A percentile compares a stretch with the other conserved stretches of the same genome.
Evolutionary conservation across 768 basidiomycete species (phyloP).

Genomic region (Agaricus sinodeliciosus): DNA sequence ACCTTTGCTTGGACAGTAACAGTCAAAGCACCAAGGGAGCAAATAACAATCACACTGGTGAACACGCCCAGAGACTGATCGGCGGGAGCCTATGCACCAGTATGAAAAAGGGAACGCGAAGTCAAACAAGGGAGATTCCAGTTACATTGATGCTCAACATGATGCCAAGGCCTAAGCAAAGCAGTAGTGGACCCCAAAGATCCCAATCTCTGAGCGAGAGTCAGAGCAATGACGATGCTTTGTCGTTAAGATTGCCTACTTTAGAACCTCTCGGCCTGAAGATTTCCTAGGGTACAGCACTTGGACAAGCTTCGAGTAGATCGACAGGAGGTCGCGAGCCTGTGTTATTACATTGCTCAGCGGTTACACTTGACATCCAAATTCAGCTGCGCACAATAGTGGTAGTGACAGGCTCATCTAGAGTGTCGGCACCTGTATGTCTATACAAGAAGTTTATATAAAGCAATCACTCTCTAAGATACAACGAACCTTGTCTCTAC

Average conservation of each 20-base stretch:
- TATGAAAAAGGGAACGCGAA: background rate
- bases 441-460: conserved; percentile 25
- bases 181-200: conserved; percentile 90
- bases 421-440: conserved; percentile 78
- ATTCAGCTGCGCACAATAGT: conserved; percentile 64
- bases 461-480: background rate
- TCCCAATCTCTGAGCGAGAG: conserved; percentile 87
- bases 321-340: conserved; percentile 85
- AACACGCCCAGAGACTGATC: conserved; percentile 85
- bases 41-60: conserved; percentile 89
- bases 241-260: conserved; percentile 27
- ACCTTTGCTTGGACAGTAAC: conserved; percentile 98
- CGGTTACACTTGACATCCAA: background rate
- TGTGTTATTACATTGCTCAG: conserved; percentile 22
- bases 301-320: conserved; percentile 89
- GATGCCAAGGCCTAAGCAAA: conserved; percentile 73
- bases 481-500: conserved; percentile 76
- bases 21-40: conserved; percentile 82
- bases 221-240: background rate
- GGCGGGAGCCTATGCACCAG: conserved; percentile 60
- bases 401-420: conserved; percentile 85
- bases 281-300: conserved; percentile 84
- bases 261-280: conserved; percentile 72
- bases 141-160: conserved; percentile 81
- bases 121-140: background rate